Evolutionary conservation across 2,329 filamentous ascomycete genomes (phyloP).

Genomic region (Ceratocystis destructans): DNA sequence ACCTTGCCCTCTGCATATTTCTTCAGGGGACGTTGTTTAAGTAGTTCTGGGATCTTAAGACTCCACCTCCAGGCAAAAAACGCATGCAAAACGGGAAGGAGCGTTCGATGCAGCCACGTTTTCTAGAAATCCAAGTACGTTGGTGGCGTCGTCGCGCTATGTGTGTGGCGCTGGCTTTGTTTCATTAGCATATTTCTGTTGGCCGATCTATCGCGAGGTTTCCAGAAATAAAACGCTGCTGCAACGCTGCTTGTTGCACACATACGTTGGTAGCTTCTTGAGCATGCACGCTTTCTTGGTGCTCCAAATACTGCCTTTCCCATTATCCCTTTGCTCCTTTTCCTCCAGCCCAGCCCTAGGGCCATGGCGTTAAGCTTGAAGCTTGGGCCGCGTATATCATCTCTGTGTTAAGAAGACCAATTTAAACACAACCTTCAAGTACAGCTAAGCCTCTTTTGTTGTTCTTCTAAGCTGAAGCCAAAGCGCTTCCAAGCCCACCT

Average conservation of each 20-base stretch:
- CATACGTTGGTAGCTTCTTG: neutral
- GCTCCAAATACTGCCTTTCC: neutral
- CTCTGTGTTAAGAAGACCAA: neutral
- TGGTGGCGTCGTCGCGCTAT: neutral
- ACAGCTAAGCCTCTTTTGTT: neutral
- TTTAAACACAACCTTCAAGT: neutral
- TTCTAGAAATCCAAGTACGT: neutral
- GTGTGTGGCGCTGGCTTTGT: conserved; percentile 4
- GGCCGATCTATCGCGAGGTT: conserved; percentile 1
- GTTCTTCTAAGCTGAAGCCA: neutral
- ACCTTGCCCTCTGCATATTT: neutral
- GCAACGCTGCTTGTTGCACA: conserved; percentile 13
- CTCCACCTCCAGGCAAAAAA: neutral
- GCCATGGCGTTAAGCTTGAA: conserved; percentile 1
- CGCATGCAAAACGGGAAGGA: conserved; percentile 2
- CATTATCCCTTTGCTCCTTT: neutral
- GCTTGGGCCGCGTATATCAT: conserved; percentile 1
- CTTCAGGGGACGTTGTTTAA: neutral
- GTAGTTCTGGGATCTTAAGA: neutral
- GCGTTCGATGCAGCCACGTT: neutral
- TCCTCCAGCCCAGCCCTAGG: neutral
- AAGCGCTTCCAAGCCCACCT: too few relatives aligned
- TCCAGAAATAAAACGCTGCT: conserved; percentile 4
- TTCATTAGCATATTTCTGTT: neutral
- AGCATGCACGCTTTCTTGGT: neutral